Evolutionary conservation across 2,329 filamentous ascomycete species (phyloP).

Genomic region (Aphanoascus verrucosus): DNA sequence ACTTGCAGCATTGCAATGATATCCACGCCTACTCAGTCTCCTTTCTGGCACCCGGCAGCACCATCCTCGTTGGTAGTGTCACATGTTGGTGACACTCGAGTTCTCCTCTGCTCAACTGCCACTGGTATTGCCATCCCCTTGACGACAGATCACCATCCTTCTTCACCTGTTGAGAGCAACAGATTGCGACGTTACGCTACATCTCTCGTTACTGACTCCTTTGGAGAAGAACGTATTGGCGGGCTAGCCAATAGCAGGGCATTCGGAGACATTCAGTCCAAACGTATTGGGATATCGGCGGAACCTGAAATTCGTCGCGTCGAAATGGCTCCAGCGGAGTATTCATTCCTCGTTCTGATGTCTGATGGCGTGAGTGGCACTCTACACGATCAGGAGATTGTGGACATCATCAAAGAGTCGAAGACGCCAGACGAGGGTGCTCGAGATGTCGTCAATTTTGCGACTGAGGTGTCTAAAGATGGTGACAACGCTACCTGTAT

Average conservation of each 20-base stretch:
- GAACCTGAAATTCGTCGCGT: slow-evolving; percentile 78
- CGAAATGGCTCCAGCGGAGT: slow-evolving; percentile 73
- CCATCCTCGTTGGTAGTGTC: slow-evolving; percentile 75
- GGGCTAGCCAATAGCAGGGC: slow-evolving; percentile 88
- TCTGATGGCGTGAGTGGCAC: slow-evolving; percentile 82
- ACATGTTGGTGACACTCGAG: slow-evolving; percentile 86
- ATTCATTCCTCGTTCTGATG: slow-evolving; percentile 77
- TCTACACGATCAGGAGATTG: slow-evolving; percentile 84
- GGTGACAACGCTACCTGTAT: slow-evolving; percentile 56
- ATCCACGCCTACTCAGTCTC: slow-evolving; percentile 78
- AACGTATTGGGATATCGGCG: slow-evolving; percentile 85
- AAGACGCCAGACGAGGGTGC: slow-evolving; percentile 80
- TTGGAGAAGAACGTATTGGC: slow-evolving; percentile 90
- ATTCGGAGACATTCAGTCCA: slow-evolving; percentile 85
- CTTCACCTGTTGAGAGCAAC: slow-evolving; percentile 70
- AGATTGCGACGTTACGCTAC: slow-evolving; percentile 76
- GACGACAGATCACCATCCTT: slow-evolving; percentile 87
- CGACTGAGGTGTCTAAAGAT: slow-evolving; percentile 65
- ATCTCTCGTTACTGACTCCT: slow-evolving; percentile 85
- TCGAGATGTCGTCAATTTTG: slow-evolving; percentile 68
- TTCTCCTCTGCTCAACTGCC: slow-evolving; percentile 76
- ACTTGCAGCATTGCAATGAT: slow-evolving; percentile 85
- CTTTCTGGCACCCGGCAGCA: slow-evolving; percentile 88
- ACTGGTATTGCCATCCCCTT: slow-evolving; percentile 70
- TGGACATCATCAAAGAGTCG: slow-evolving; percentile 90